Evolutionary conservation across 805 yeast genomes (phyloP), one percentile per base, ranked within the genome.

Genomic region (Isabelozyma heimii): DNA sequence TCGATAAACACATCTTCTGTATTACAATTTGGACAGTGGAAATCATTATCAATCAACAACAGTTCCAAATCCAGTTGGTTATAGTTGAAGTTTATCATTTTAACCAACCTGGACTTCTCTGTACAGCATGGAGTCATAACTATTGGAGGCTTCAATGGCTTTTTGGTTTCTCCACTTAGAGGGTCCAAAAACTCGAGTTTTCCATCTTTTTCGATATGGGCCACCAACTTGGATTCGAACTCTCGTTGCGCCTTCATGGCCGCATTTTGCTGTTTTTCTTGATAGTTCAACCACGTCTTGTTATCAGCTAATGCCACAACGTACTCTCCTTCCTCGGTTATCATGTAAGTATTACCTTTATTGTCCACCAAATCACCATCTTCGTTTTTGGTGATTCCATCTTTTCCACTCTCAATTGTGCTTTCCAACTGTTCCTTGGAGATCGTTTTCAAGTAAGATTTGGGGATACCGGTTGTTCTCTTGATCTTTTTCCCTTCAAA

Each of bases 391-490:
- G 66, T 59, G 3, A 71, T 61, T 3, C 65, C 66, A 40, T 61
- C 63, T 13, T 59, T 61, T 10, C 61, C 58, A 30, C 47, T 45
- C 40, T 69, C 73, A 37, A 85, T 89, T 0, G 83, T 79, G 15
- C 20, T 30, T 27, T 42, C 44, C 14, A 30, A 13, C 15, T 27
- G 37, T 26, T 92, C 92, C 62, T 88, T 88, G 14, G 88, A 89
- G 7, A 94, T 84, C 0, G 96, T 86, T 57, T 90, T 87, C 66
- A 94, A 81, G 66, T 90, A 90, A 33, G 95, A 86, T 67, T 86
- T 87, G 2, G 99, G 99, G 61, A 94, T 94, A 84, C 99, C 99
- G 0, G 98, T 94, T 0, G 97, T 91, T 58, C 96, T 80, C 58
- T 89, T 87, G 44, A 94, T 87, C 52, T 95, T 79, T 61, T 89